Evolutionary conservation across 192 early-diverging fungal genomes (phyloP), one percentile per base, ranked within the genome.

Genomic region (Podila verticillata): DNA sequence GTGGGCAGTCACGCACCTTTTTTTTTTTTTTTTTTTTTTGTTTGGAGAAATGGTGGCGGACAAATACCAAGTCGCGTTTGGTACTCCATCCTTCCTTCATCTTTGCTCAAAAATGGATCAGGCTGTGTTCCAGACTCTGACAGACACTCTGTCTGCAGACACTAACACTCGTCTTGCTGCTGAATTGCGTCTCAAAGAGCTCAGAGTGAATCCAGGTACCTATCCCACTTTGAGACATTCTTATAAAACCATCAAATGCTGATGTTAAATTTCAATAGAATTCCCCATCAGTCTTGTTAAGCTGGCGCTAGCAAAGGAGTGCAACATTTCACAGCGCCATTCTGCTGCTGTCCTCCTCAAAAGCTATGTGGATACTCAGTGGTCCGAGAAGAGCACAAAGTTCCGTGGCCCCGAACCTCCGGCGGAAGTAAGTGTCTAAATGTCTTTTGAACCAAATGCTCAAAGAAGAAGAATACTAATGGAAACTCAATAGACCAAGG

Each of bases 291-390:
- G 90, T 59, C 84, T 94, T 44, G 84, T 90, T 20, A 86, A 87
- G 60, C 86, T 96, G 26, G 86, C 90, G 0, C 51, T 92, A 8
- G 84, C 92, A 19, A 83, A 87, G 51, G 90, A 92, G 69, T 86
- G 87, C 32, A 81, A 84, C 19, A 68, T 89, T 61, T 83, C 92
- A 19, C 86, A 92, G 57, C 88, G 93, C 69, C 94, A 90, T 70
- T 84, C 89, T 26, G 90, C 92, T 28, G 92, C 91, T 13, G 71
- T 96, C 9, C 84, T 92, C 54, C 79, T 97, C 28, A 94, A 92
- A 74, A 89, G 87, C 20, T 96, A 93, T 69, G 81, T 95, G 24
- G 85, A 87, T 62, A 86, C 86, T 22, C 92, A 95, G 77, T 97
- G 95, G 95, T 89, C 89, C 61, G 81, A 77, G 34, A 89, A 87